Percentiles rank a stretch among this genome's conserved stretches.
Evolutionary conservation across 164 flowering plant genomes (phyloP).

Genomic region (Liriodendron chinense): DNA sequence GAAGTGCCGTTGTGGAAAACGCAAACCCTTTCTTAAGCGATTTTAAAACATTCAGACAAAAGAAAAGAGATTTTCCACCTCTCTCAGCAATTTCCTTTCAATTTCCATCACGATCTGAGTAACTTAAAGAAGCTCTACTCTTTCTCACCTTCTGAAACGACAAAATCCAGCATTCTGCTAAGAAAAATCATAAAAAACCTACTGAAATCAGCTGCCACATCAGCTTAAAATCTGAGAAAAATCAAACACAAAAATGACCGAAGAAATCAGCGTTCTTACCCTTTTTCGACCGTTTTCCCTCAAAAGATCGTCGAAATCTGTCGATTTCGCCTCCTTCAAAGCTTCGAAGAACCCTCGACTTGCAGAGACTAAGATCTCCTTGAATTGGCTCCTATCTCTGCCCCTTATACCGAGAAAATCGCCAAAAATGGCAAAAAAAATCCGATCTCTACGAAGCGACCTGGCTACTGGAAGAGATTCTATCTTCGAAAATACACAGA

Average conservation of each 20-base stretch:
- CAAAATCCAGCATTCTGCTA: background rate
- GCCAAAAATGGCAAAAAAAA: background rate
- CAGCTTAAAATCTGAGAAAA: background rate
- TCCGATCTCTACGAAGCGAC: background rate
- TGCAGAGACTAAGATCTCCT: background rate
- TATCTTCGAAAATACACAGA: background rate
- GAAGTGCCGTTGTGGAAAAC: background rate
- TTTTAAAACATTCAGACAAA: background rate
- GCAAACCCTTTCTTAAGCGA: background rate
- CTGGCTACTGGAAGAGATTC: background rate
- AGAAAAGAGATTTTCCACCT: background rate
- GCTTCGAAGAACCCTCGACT: background rate
- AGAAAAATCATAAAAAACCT: background rate
- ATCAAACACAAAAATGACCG: slow-evolving; percentile 1
- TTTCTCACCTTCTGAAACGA: background rate
- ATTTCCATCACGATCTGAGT: background rate
- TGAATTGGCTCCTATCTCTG: background rate
- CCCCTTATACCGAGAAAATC: background rate
- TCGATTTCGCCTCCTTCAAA: slow-evolving; percentile 20
- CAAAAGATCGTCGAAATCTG: background rate
- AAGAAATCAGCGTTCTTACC: background rate
- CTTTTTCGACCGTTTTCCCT: background rate
- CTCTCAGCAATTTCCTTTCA: background rate
- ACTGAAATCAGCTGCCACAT: background rate
- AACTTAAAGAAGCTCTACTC: background rate